A percentile compares a stretch with the other conserved stretches of the same genome.
Evolutionary conservation across 352 stramenopile species (phyloP).

Genomic region (Pythium insidiosum): DNA sequence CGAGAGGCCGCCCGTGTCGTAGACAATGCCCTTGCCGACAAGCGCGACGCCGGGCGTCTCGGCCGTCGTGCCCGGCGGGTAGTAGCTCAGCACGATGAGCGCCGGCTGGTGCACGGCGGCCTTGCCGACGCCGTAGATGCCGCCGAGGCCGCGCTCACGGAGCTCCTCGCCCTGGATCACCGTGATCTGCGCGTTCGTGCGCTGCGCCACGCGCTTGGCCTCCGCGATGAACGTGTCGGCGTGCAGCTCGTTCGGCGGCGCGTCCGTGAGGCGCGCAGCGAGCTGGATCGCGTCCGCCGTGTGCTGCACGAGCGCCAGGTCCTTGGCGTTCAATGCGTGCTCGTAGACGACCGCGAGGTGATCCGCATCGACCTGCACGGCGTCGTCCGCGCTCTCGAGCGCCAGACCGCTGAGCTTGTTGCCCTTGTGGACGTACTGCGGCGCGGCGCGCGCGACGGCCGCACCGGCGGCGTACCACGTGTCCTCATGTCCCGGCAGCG

Average conservation of each 20-base stretch:
- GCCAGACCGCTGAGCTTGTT: constrained; percentile 25
- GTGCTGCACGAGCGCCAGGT: constrained; percentile 35
- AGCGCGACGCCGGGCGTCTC: constrained; percentile 59
- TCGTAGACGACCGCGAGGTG: constrained; percentile 47
- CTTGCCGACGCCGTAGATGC: constrained; percentile 91
- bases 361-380: constrained; percentile 21
- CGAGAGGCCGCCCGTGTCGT: constrained; percentile 93
- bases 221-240: constrained; percentile 85
- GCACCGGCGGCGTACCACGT: constrained; percentile 51
- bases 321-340: constrained; percentile 16
- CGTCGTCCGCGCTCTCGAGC: constrained; percentile 10
- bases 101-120: constrained; percentile 82
- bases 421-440: constrained; percentile 49
- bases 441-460: constrained; percentile 39
- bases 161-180: constrained; percentile 91
- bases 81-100: constrained; percentile 87
- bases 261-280: constrained; percentile 83
- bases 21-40: constrained; percentile 95
- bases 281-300: constrained; percentile 83
- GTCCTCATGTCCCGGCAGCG: constrained; percentile 36
- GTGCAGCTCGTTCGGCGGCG: constrained; percentile 87
- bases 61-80: constrained; percentile 23
- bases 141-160: constrained; percentile 83
- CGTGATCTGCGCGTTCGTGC: constrained; percentile 47
- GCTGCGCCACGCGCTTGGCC: constrained; percentile 41